Percentiles rank a stretch among this genome's conserved stretches.
Evolutionary conservation across 768 basidiomycete species (phyloP).

Genomic region (Pleurotus tuber-regium): DNA sequence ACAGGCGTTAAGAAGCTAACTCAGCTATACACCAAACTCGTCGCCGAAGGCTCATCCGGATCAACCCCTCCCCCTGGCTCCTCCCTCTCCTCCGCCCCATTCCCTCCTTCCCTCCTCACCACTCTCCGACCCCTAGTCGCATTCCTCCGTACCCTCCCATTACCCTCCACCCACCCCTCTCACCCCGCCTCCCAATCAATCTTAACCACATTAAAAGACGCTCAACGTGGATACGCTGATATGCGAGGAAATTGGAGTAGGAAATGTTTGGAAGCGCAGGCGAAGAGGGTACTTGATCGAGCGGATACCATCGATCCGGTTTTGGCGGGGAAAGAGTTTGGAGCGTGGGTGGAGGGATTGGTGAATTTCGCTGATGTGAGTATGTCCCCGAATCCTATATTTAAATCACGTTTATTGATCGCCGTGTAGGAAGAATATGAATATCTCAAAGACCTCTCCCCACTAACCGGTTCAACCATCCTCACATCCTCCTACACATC

Average conservation of each 20-base stretch:
- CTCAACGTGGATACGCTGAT: conserved; percentile 80
- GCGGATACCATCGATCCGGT: conserved; percentile 69
- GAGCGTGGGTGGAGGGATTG: conserved; percentile 66
- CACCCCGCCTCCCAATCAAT: conserved; percentile 74
- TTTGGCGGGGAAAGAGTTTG: conserved; percentile 66
- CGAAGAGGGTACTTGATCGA: conserved; percentile 65
- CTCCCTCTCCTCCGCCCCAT: conserved; percentile 51
- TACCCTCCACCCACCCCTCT: conserved; percentile 79
- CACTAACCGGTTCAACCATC: conserved; percentile 47
- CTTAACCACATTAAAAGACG: conserved; percentile 64
- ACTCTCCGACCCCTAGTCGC: conserved; percentile 62
- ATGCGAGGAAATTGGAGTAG: conserved; percentile 81
- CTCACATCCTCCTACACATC: conserved; percentile 58
- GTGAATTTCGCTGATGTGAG: conserved; percentile 65
- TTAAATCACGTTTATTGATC: not conserved
- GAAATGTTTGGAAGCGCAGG: conserved; percentile 72
- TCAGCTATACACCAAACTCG: conserved; percentile 81
- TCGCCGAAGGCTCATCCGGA: conserved; percentile 84
- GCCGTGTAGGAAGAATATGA: conserved; percentile 60
- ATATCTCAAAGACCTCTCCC: conserved; percentile 60
- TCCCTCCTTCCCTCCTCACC: conserved; percentile 50
- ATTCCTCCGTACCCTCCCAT: conserved; percentile 69
- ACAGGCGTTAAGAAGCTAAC: conserved; percentile 81
- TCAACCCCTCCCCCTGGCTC: conserved; percentile 60
- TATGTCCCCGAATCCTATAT: conserved; percentile 1